A percentile compares a stretch with the other conserved stretches of the same genome.
Conservation (phyloP, 2,329 filamentous ascomycete species). For the Mariannaea sp. region DNA sequence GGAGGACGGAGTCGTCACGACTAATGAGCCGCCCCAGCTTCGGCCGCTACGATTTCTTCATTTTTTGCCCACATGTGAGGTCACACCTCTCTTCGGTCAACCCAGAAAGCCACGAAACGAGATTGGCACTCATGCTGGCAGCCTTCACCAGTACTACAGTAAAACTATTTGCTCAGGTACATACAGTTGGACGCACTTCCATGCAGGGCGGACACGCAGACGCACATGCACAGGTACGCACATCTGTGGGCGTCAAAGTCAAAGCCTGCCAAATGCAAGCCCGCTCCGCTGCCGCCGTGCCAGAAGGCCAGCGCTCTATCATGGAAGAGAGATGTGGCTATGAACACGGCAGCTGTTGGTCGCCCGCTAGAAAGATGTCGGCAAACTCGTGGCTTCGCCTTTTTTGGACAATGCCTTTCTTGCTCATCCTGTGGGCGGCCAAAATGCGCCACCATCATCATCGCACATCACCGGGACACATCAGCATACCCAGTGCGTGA, state of each 20-base stretch:
- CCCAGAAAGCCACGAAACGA: constrained; percentile 18
- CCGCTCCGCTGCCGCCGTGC: no score
- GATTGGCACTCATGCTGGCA: constrained; percentile 21
- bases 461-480: constrained; percentile 7
- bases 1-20: constrained; percentile 34
- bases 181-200: no score
- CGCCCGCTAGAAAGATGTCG: neutral
- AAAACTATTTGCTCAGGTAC: no score
- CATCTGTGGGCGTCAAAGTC: no score
- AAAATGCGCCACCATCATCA: constrained; percentile 10
- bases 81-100: constrained; percentile 20
- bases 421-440: constrained; percentile 3
- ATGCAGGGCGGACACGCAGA: no score
- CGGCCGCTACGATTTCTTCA: constrained; percentile 33
- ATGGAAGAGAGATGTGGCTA: neutral
- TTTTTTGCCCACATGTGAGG: constrained; percentile 24
- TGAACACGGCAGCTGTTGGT: neutral
- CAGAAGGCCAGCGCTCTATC: no score
- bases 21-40: constrained; percentile 37
- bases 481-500: constrained; percentile 8
- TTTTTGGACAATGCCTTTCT: neutral
- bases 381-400: neutral
- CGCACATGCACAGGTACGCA: no score
- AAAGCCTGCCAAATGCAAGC: neutral
- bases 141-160: constrained; percentile 2